A percentile compares a stretch with the other conserved stretches of the same genome.
Conservation (phyloP, 768 basidiomycete genomes). For the Floccularia luteovirens region DNA sequence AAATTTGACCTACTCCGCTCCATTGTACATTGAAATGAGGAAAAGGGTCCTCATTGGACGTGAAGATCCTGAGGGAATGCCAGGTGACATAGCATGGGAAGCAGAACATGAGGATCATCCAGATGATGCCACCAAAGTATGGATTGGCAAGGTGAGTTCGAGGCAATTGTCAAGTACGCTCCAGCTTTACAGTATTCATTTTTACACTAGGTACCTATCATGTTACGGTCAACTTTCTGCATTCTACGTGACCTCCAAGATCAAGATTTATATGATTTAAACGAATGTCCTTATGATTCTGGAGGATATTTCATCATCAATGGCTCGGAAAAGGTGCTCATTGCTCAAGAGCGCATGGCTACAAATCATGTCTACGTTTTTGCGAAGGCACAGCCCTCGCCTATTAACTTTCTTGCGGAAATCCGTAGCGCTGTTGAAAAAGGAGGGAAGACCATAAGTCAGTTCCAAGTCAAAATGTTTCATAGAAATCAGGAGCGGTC, state of each 20-base stretch:
- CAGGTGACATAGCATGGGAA: constrained; percentile 78
- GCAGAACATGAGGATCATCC: constrained; percentile 56
- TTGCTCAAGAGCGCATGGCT: constrained; percentile 99
- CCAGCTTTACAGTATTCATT: neutral
- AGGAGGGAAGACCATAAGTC: constrained; percentile 95
- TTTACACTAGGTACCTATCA: constrained; percentile 79
- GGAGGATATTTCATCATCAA: constrained; percentile 99
- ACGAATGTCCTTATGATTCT: constrained; percentile 98
- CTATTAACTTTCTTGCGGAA: constrained; percentile 92
- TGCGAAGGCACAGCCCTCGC: constrained; percentile 94
- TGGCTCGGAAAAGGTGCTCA: constrained; percentile 99
- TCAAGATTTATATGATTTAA: constrained; percentile 79
- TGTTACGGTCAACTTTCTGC: constrained; percentile 95
- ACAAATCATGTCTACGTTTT: constrained; percentile 99
- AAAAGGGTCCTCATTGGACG: constrained; percentile 76
- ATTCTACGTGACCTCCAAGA: constrained; percentile 77
- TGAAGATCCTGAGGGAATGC: constrained; percentile 73
- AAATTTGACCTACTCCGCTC: constrained; percentile 94
- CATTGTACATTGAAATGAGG: constrained; percentile 92
- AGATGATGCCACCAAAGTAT: constrained; percentile 75
- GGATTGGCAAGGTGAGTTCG: constrained; percentile 81
- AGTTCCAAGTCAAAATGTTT: constrained; percentile 97
- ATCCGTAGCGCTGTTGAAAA: constrained; percentile 97
- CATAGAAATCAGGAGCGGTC: constrained; percentile 84
- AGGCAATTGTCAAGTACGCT: neutral